Conservation (phyloP, 2,329 filamentous ascomycete genomes). For the Aspergillus brunneoviolaceus region DNA sequence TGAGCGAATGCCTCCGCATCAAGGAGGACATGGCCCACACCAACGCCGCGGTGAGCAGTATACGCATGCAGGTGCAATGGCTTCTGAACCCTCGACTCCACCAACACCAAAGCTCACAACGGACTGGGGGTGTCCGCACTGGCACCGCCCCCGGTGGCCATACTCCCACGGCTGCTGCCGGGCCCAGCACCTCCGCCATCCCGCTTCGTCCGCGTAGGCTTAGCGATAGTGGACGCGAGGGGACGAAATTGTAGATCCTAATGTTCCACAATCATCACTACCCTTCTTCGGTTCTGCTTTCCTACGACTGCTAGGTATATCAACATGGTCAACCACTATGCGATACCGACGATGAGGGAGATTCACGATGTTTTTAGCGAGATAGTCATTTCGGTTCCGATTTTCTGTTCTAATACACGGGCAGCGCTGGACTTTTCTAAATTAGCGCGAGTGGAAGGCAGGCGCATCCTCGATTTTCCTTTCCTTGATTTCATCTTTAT, state of each 20-base stretch:
- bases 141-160: slow-evolving; percentile 14
- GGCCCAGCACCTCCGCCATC: slow-evolving; percentile 28
- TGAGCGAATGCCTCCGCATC: slow-evolving; percentile 62
- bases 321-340: background rate
- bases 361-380: too few species aligned
- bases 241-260: slow-evolving; percentile 35
- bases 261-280: background rate
- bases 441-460: too few species aligned
- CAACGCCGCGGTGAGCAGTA: slow-evolving; percentile 58
- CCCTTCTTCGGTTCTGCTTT: too few species aligned
- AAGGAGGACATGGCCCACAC: slow-evolving; percentile 64
- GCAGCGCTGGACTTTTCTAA: background rate
- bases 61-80: slow-evolving; percentile 64
- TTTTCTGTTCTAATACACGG: background rate
- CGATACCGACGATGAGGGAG: background rate
- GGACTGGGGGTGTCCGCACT: slow-evolving; percentile 17
- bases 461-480: too few species aligned
- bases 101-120: slow-evolving; percentile 32
- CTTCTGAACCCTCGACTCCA: slow-evolving; percentile 59
- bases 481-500: background rate
- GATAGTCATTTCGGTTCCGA: background rate
- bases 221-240: slow-evolving; percentile 43
- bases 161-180: slow-evolving; percentile 24
- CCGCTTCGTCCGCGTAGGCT: slow-evolving; percentile 33
- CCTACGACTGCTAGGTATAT: too few species aligned